phyloP scores from a whole-genome alignment of 2,329 filamentous ascomycete species.

The Diplodia intermedia region DNA sequence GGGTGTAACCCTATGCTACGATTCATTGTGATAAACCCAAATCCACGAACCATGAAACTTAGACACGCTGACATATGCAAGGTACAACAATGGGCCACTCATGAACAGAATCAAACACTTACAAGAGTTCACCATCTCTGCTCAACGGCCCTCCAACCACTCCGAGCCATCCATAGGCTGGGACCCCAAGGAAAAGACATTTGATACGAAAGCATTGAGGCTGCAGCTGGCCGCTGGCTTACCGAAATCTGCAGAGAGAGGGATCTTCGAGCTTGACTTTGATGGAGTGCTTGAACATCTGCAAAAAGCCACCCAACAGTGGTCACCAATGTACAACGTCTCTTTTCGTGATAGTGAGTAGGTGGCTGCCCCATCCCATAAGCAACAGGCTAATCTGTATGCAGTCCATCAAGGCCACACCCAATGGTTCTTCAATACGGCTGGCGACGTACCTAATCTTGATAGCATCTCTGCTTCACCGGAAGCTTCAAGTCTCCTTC shows the following conservation, averaged over 20 bases:
- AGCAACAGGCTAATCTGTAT: not conserved
- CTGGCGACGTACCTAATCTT: no score
- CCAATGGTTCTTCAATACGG: slow-evolving; percentile 9
- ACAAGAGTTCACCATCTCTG: not conserved
- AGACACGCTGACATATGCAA: not conserved
- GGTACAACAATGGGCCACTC: not conserved
- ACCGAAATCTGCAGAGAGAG: not conserved
- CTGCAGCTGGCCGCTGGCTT: not conserved
- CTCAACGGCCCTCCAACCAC: not conserved
- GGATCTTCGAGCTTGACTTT: not conserved
- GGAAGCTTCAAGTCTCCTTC: not conserved
- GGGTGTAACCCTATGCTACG: slow-evolving; percentile 2
- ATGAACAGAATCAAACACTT: not conserved
- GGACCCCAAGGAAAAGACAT: not conserved
- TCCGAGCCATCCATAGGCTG: slow-evolving; percentile 6
- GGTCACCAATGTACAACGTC: slow-evolving; percentile 1
- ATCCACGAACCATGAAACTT: not conserved
- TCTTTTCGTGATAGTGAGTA: not conserved
- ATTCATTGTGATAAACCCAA: not conserved
- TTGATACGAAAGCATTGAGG: not conserved
- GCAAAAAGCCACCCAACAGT: not conserved
- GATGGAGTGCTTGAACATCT: not conserved
- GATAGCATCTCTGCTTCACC: no score
- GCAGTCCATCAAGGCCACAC: not conserved
- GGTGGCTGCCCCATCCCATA: no score